A percentile compares a stretch with the other conserved stretches of the same genome.
Evolutionary conservation across 208 protist species (phyloP).

Genomic region (Trypanosoma platydactyli): DNA sequence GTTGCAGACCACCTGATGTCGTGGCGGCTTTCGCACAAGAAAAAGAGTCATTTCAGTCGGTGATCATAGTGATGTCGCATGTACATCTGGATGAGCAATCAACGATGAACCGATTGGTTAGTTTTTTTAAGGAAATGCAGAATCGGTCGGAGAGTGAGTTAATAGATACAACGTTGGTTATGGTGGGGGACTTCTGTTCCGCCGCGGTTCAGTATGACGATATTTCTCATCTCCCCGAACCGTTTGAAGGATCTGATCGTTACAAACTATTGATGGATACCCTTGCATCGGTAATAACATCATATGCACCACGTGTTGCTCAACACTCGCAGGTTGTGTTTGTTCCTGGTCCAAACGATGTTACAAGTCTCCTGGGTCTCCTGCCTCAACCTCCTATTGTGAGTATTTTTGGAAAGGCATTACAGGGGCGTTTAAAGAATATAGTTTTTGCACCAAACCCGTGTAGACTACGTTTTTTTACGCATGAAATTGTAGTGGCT

Average conservation of each 20-base stretch:
- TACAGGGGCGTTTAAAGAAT: constrained; percentile 60
- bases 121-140: constrained; percentile 85
- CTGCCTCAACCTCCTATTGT: constrained; percentile 77
- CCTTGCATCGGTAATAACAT: constrained; percentile 53
- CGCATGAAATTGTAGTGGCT: constrained; percentile 81
- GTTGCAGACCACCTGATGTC: constrained; percentile 52
- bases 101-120: constrained; percentile 51
- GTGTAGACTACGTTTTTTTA: constrained; percentile 82
- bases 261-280: constrained; percentile 51
- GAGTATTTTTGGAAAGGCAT: constrained; percentile 42
- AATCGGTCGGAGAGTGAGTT: constrained; percentile 76
- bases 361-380: constrained; percentile 65
- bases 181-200: constrained; percentile 80
- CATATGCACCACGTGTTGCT: constrained; percentile 71
- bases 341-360: constrained; percentile 74
- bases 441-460: constrained; percentile 80
- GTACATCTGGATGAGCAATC: constrained; percentile 73
- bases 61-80: constrained; percentile 80
- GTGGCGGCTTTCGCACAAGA: constrained; percentile 46
- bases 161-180: constrained; percentile 74
- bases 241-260: constrained; percentile 56
- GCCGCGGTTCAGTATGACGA: constrained; percentile 70
- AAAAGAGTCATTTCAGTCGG: constrained; percentile 68
- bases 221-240: constrained; percentile 73
- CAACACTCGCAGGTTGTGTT: constrained; percentile 79